phyloP scores from a whole-genome alignment of 1,284 basidiomycete genomes.

The Papiliotrema nemorosa region DNA sequence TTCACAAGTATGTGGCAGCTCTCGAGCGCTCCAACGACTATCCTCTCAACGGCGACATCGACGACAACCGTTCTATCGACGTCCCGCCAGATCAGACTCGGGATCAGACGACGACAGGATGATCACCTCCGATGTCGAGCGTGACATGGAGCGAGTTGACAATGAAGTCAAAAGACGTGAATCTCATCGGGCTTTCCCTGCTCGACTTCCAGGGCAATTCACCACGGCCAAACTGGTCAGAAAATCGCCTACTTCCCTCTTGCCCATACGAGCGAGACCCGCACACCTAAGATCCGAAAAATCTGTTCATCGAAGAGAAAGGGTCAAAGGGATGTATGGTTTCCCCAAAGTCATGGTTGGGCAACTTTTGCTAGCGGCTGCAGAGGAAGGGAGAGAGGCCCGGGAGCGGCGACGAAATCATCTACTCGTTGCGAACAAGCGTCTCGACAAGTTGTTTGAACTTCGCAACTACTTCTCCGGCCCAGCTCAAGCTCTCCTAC shows the following conservation, averaged over 20 bases:
- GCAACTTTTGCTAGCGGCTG: background rate
- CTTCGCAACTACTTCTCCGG: background rate
- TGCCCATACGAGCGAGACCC: conserved; percentile 1
- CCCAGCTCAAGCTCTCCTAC: no score
- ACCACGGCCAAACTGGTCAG: background rate
- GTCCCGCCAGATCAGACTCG: no score
- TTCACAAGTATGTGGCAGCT: no score
- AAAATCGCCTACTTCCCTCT: conserved; percentile 1
- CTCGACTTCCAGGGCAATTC: background rate
- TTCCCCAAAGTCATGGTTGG: background rate
- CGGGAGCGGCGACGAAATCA: background rate
- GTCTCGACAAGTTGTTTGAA: background rate
- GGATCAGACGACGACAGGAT: no score
- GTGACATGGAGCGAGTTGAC: background rate
- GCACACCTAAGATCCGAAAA: background rate
- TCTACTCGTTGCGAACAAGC: background rate
- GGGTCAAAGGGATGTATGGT: no score
- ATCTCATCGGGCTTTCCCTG: background rate
- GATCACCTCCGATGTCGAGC: background rate
- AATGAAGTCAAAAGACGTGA: background rate
- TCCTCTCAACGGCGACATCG: no score
- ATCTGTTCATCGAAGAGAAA: no score
- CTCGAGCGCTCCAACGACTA: no score
- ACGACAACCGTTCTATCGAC: no score
- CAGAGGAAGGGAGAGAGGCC: background rate